Evolutionary conservation across 371 early-diverging fungal genomes (phyloP), one percentile per base, ranked within the genome.

Genomic region (Mucor plumbeus): DNA sequence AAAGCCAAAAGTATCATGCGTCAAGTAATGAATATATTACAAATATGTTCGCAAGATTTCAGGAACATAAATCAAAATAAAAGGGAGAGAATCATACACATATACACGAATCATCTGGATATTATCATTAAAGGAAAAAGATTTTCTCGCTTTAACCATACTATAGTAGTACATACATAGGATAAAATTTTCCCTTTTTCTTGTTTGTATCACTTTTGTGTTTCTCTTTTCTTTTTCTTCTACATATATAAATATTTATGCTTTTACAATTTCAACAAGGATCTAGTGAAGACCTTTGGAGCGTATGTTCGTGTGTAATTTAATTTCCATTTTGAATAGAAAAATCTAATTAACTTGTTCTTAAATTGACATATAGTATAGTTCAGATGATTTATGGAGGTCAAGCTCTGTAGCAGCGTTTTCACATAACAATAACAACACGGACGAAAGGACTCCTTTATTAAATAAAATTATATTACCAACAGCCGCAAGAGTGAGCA

Each of bases 371-470:
- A 21, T 26, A 33, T 35, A 71, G 70, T 69, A 72, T 54, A 72
- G 65, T 40, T 63, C 57, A 48, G 76, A 72, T 39, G 67, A 72
- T 39, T 64, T 75, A 50, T 72, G 72, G 69, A 50, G 76, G 69
- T 72, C 67, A 17, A 59, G 53, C 50, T 69, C 76, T 17, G 50
- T 67, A 56, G 53, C 61, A 11, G 53, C 53, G 21, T 31, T 53
- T 13, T 53, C 53, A 4, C 11, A 53, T 0, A 53, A 53, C 53
- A 53, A 38, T 38, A 38, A 53, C 14, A 53, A 26, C 53, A 53
- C 54, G 26, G 80, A 83, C 69, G 84, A 83, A 61, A 69, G 72
- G 34, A 76, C 76, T 11, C 84, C 84, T 9, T 53, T 83, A 14
- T 40, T 83, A 17, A 36, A 68, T 17, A 72, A 67, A 40, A 75